Base-by-base conservation (phyloP, 441 rosid species). In the Hypseocharis bilobata region DNA sequence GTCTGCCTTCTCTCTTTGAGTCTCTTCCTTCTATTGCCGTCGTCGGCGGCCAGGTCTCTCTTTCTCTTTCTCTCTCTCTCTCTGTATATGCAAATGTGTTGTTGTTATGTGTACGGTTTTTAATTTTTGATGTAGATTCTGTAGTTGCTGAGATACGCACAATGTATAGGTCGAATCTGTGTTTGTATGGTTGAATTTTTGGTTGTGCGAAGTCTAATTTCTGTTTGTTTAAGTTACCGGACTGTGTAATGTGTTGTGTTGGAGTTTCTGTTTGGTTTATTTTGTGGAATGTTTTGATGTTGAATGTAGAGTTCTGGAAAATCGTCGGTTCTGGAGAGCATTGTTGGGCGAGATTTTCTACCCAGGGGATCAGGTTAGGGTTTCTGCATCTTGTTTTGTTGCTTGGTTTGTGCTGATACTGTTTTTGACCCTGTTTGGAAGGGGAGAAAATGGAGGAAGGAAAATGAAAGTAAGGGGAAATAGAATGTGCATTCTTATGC, bases 21-120 rank as follows among this genome's bases (percentile, higher is more conserved):
- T 96, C 99, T 69, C 96, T 93, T 32, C 97, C 96, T 36, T 79
- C 97, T 62, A 97, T 93, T 73, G 96, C 96, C 2, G 99, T 93
- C 65, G 96, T 89, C 56, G 99, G 99, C 60, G 97, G 99, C 68
- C 99, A 91, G 96, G 99, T 93, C 4, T 47, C n/a, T 8, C 36
- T 4, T 23, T 6, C 58, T 22, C 29, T 11, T 42, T 17, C 8
- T 42, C 0, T 34, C 1, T 6, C 0, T 3, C 0, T 34, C 1
- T 0, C 3, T 45, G 4, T 34, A 7, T 30, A 5, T 34, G 38
- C 8, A 34, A n/a, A n/a, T n/a, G n/a, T n/a, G n/a, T n/a, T n/a
- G n/a, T n/a, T n/a, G n/a, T n/a, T 7, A 11, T 11, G 38, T 34
- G 10, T 34, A 0, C 38, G 38, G 4, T 34, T 34, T 7, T 34